A percentile compares a stretch with the other conserved stretches of the same genome.
Evolutionary conservation across 2,329 filamentous ascomycete species (phyloP).

Genomic region (Aspergillus fructus): DNA sequence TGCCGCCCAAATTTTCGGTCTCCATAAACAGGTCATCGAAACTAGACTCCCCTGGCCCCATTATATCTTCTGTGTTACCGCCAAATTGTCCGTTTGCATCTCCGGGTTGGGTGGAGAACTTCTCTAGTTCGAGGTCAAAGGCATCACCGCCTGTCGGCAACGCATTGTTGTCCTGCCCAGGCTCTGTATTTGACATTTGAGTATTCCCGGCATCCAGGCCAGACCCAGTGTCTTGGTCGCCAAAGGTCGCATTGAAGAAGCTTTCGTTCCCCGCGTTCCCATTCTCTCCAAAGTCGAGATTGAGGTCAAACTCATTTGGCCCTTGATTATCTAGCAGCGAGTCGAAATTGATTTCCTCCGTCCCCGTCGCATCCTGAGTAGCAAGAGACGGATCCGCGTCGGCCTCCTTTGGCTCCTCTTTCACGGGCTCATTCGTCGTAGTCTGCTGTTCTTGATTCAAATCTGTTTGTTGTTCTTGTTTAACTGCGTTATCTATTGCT

Average conservation of each 20-base stretch:
- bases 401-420: conserved; percentile 23
- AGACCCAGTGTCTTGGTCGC: conserved; percentile 19
- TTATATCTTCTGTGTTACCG: conserved; percentile 32
- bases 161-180: conserved; percentile 33
- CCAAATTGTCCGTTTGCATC: conserved; percentile 19
- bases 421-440: conserved; percentile 19
- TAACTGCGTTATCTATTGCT: conserved; percentile 10
- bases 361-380: conserved; percentile 26
- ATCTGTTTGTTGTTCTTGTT: conserved; percentile 13
- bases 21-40: conserved; percentile 49
- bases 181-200: conserved; percentile 22
- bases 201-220: conserved; percentile 17
- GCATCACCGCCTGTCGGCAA: conserved; percentile 33
- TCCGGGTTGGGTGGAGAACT: conserved; percentile 21
- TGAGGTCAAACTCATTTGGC: conserved; percentile 38
- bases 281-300: conserved; percentile 41
- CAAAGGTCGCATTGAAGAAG: conserved; percentile 35
- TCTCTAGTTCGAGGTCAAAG: conserved; percentile 39
- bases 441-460: conserved; percentile 14
- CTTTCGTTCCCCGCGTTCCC: conserved; percentile 36
- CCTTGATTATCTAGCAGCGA: conserved; percentile 38
- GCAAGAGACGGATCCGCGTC: conserved; percentile 5
- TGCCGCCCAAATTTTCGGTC: conserved; percentile 36
- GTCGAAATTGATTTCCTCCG: conserved; percentile 41
- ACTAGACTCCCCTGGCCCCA: conserved; percentile 43